Conservation (phyloP, 148 eudicot genomes). For the Polygonum aviculare region DNA sequence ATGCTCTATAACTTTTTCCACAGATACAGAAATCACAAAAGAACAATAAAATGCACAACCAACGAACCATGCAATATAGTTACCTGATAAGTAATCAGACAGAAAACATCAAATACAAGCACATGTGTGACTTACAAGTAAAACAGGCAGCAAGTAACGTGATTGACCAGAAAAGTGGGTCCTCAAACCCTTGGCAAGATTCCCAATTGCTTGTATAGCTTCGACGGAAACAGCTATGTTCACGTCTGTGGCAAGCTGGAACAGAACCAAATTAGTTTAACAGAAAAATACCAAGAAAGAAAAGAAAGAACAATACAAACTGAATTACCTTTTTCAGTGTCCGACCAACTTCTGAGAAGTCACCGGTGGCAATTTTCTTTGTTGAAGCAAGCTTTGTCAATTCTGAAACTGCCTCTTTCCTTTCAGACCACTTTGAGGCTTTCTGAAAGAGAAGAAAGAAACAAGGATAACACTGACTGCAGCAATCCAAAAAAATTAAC, state of each 20-base stretch:
- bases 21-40: not conserved
- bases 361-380: conserved; percentile 91
- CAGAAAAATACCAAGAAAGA: not conserved
- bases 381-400: conserved; percentile 96
- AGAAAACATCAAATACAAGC: not conserved
- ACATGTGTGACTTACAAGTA: conserved; percentile 46
- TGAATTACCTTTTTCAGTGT: conserved; percentile 73
- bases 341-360: conserved; percentile 88
- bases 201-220: conserved; percentile 94
- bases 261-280: not conserved
- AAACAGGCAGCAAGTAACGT: conserved; percentile 75
- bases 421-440: conserved; percentile 98
- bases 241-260: conserved; percentile 90
- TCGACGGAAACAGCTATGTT: conserved; percentile 95
- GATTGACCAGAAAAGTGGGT: conserved; percentile 76
- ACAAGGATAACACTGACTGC: not conserved
- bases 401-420: conserved; percentile 97
- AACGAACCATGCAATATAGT: no score
- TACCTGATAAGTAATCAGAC: no score
- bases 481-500: not conserved
- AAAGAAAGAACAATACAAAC: not conserved
- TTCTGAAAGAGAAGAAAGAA: conserved; percentile 34
- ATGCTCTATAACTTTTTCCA: not conserved
- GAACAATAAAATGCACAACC: not conserved
- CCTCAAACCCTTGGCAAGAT: conserved; percentile 87